Base-by-base conservation (phyloP, 148 eudicot genomes). In the Fagopyrum esculentum region DNA sequence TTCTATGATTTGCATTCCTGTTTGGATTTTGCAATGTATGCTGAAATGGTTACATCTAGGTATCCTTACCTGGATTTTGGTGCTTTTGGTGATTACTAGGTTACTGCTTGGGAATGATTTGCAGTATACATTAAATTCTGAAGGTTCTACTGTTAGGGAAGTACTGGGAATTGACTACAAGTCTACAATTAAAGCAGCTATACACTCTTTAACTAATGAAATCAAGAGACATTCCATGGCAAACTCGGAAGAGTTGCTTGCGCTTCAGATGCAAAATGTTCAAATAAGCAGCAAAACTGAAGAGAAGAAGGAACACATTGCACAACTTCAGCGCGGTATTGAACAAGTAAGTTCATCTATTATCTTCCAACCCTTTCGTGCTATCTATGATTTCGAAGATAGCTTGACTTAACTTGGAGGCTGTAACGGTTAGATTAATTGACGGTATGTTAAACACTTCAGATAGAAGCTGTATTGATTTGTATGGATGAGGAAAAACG, bases 101-200 rank as follows among this genome's bases (percentile, higher is more conserved):
- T 74, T 92, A 57, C 92, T 92, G 89, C 86, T 90, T 80, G 93
- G 89, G 73, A 86, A 80, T 85, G 97, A 82, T 74, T 84, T 85
- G 73, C 90, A 89, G 61, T 96, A 87, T 76, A 73, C 45, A 75
- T 64, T 92, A 77, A 87, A 87, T 86, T 78, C 88, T 44, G 82
- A 85, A 75, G 99, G 98, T 51, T 83, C 88, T 49, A 86, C 90
- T 49, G 84, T 87, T 63, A 82, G 85, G 79, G 94, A 96, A 80
- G 85, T 96, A 49, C 72, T 92, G 74, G 99, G 98, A 9, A 77
- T 87, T 46, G 86, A 96, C 85, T 89, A 89, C 81, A 96, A 92
- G 81, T 76, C 87, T 76, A 89, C 79, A 17, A 69, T 92, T 12
- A 89, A 90, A 82, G 97, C 97, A 75, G 86, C 84, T 75, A 87